A percentile compares a stretch with the other conserved stretches of the same genome.
These are phyloP conservation scores for Orbilia javanica DNA, from an alignment of 2,329 filamentous ascomycete genomes.

Conservation along the genomic window DNA sequence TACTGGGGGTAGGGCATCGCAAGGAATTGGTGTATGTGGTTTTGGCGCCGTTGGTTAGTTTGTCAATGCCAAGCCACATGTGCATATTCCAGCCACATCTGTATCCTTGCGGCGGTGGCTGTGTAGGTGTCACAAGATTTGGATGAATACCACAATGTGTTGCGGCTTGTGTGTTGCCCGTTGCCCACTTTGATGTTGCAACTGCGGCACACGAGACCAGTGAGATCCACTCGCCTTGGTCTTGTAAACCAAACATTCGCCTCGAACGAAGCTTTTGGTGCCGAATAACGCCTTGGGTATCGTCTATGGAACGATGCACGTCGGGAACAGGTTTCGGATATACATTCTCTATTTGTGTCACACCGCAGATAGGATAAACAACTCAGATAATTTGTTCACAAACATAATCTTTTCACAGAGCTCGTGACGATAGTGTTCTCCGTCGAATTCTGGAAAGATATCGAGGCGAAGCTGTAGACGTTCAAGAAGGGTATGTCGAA, in stretches of 20 bases:
- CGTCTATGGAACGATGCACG: neutral
- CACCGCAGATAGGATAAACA: conserved; percentile 1
- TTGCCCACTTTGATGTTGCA: too few species aligned
- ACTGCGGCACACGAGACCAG: too few species aligned
- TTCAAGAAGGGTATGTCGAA: conserved; percentile 1
- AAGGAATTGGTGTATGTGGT: conserved; percentile 9
- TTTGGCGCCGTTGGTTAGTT: conserved; percentile 6
- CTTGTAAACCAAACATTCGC: too few species aligned
- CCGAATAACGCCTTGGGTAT: too few species aligned
- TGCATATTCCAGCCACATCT: conserved; percentile 30
- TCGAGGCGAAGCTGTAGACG: conserved; percentile 22
- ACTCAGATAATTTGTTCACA: neutral
- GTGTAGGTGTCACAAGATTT: conserved; percentile 27
- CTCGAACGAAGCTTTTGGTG: too few species aligned
- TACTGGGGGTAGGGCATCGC: conserved; percentile 23
- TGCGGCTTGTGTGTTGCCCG: neutral
- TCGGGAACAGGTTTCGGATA: conserved; percentile 19
- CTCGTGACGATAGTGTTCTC: conserved; percentile 35
- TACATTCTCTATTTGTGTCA: neutral
- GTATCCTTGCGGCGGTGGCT: conserved; percentile 26
- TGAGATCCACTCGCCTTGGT: too few species aligned
- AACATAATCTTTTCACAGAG: neutral
- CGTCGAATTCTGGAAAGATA: conserved; percentile 27
- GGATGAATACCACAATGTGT: conserved; percentile 27
- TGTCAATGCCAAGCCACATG: conserved; percentile 25